Evolutionary conservation across 345 rosid species (phyloP).

Genomic region (Salix dunnii): DNA sequence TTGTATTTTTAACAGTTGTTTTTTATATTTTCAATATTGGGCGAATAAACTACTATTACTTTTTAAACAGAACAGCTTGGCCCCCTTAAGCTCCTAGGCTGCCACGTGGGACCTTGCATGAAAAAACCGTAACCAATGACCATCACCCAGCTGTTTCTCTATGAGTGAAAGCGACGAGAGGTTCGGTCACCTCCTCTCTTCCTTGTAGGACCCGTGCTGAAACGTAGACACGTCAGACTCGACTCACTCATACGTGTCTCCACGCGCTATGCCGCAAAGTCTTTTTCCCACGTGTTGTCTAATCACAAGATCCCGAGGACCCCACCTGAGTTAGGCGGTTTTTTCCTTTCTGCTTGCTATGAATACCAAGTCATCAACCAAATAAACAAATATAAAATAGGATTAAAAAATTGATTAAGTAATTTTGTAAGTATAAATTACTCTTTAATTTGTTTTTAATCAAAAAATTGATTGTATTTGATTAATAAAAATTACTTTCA

Average conservation of each 20-base stretch:
- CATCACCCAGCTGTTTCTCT: constrained; percentile 27
- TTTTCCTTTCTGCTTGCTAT: not conserved
- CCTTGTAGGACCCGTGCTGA: constrained; percentile 27
- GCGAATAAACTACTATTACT: too few relatives aligned
- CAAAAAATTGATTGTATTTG: too few relatives aligned
- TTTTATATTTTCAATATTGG: too few relatives aligned
- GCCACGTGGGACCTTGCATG: constrained; percentile 23
- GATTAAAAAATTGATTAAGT: too few relatives aligned
- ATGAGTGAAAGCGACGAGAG: constrained; percentile 38
- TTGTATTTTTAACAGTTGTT: too few relatives aligned
- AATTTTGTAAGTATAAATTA: too few relatives aligned
- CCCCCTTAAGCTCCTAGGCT: not conserved
- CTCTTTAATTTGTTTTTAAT: too few relatives aligned
- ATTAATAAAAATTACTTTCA: too few relatives aligned
- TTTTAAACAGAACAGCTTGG: not conserved
- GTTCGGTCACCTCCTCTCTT: not conserved
- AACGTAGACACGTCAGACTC: constrained; percentile 44
- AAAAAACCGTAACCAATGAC: constrained; percentile 26
- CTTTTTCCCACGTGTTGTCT: constrained; percentile 32
- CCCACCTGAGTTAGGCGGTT: constrained; percentile 1
- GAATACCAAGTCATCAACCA: too few relatives aligned
- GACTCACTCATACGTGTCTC: constrained; percentile 29
- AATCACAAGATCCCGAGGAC: constrained; percentile 13
- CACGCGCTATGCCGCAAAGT: constrained; percentile 28
- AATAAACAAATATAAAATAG: too few relatives aligned